phyloP scores from a whole-genome alignment of 768 basidiomycete genomes.

The Suillus lakei region DNA sequence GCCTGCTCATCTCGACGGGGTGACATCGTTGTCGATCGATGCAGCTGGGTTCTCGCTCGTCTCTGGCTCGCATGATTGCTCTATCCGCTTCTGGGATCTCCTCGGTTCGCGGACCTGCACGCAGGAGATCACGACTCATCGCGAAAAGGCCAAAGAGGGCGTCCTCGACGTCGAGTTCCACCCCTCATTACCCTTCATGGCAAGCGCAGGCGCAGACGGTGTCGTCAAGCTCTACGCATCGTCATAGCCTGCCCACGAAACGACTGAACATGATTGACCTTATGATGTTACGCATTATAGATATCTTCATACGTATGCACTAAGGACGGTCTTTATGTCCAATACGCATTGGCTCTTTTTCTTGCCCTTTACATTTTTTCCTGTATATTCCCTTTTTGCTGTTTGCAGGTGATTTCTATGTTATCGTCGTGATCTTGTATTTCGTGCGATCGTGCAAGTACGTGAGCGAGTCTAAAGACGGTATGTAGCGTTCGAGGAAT shows the following conservation, averaged over 20 bases:
- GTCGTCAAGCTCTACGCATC: slow-evolving; percentile 91
- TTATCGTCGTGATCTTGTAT: slow-evolving; percentile 3
- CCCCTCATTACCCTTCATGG: slow-evolving; percentile 82
- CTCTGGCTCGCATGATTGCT: slow-evolving; percentile 93
- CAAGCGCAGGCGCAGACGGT: slow-evolving; percentile 95
- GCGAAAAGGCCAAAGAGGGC: slow-evolving; percentile 89
- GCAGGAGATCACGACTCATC: slow-evolving; percentile 89
- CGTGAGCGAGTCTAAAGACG: not conserved
- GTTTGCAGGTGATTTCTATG: slow-evolving; percentile 6
- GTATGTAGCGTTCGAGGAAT: not conserved
- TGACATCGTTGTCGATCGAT: slow-evolving; percentile 90
- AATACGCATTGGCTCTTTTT: slow-evolving; percentile 17
- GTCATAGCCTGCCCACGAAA: slow-evolving; percentile 51
- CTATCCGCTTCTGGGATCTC: slow-evolving; percentile 93
- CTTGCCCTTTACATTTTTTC: slow-evolving; percentile 11
- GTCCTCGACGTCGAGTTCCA: slow-evolving; percentile 89
- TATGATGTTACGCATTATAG: slow-evolving; percentile 22
- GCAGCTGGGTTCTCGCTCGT: slow-evolving; percentile 86
- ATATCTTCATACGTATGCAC: slow-evolving; percentile 23
- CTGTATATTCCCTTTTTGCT: slow-evolving; percentile 8
- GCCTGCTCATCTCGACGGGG: slow-evolving; percentile 88
- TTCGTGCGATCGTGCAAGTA: not conserved
- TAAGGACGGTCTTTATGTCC: slow-evolving; percentile 31
- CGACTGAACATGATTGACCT: not conserved
- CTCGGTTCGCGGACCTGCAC: slow-evolving; percentile 78